Conservation (phyloP, 352 stramenopile species). For the Phytophthora tentaculata region DNA sequence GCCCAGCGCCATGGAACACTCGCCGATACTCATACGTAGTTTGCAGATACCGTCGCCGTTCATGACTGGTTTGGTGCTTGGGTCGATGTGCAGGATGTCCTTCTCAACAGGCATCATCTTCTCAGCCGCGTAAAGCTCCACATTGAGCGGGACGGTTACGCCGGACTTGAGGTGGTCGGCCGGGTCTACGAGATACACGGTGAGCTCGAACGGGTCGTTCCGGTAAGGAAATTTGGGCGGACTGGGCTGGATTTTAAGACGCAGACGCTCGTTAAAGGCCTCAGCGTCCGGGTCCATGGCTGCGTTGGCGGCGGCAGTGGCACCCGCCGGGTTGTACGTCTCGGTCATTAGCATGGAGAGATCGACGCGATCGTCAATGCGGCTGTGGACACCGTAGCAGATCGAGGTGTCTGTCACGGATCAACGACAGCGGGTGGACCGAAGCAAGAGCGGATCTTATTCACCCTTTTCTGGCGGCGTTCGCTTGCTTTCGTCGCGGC, state of each 20-base stretch:
- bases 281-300: conserved; percentile 59
- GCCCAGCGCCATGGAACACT: conserved; percentile 86
- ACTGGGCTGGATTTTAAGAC: conserved; percentile 85
- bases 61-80: conserved; percentile 80
- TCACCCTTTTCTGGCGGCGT: conserved; percentile 36
- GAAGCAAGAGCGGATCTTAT: conserved; percentile 38
- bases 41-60: conserved; percentile 86
- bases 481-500: conserved; percentile 41
- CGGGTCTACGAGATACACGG: conserved; percentile 85
- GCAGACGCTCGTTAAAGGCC: conserved; percentile 63
- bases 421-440: conserved; percentile 1
- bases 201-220: conserved; percentile 87
- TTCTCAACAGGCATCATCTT: conserved; percentile 87
- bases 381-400: conserved; percentile 9
- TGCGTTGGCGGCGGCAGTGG: conserved; percentile 30
- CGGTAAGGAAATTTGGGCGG: conserved; percentile 89
- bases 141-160: conserved; percentile 76
- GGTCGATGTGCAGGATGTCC: conserved; percentile 80
- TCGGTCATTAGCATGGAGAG: conserved; percentile 72
- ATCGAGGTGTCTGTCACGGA: conserved; percentile 4
- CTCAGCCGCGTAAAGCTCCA: conserved; percentile 84
- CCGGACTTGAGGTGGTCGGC: conserved; percentile 83
- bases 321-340: conserved; percentile 48
- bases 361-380: conserved; percentile 13
- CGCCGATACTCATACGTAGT: conserved; percentile 77